Conservation (phyloP, 129 eudicot genomes). For the Apium graveolens region DNA sequence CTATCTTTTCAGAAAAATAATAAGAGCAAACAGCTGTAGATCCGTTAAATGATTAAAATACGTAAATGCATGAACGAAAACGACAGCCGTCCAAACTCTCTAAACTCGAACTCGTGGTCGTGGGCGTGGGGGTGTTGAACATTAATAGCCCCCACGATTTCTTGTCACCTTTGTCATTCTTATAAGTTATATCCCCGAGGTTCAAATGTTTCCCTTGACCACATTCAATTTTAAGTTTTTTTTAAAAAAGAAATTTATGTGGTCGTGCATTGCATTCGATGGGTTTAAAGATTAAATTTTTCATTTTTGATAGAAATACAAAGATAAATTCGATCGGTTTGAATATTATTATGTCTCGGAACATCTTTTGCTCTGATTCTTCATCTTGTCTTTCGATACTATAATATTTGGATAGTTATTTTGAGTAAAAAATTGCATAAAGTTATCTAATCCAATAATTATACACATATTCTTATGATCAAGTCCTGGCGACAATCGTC, state of each 20-base stretch:
- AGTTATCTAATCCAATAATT: too few species aligned
- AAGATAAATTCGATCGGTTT: too few species aligned
- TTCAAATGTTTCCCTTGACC: not conserved
- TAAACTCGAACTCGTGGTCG: not conserved
- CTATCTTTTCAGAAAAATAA: not conserved
- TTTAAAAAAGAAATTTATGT: too few species aligned
- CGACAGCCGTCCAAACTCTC: constrained; percentile 2
- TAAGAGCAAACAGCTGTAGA: not conserved
- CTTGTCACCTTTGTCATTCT: not conserved
- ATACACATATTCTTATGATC: too few species aligned
- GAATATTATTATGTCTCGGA: too few species aligned
- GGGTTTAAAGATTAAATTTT: not conserved
- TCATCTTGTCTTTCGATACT: too few species aligned
- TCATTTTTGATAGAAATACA: too few species aligned
- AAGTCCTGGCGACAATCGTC: too few species aligned
- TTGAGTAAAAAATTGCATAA: too few species aligned
- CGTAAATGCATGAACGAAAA: not conserved
- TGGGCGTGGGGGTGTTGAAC: not conserved
- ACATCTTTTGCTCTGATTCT: too few species aligned
- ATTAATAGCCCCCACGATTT: not conserved
- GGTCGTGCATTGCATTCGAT: not conserved
- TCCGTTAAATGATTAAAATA: not conserved
- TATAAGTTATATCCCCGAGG: not conserved
- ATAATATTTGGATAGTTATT: too few species aligned
- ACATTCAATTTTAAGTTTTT: not conserved